phyloP scores from a whole-genome alignment of 2,329 filamentous ascomycete genomes.

The Pseudocercospora fuligena region DNA sequence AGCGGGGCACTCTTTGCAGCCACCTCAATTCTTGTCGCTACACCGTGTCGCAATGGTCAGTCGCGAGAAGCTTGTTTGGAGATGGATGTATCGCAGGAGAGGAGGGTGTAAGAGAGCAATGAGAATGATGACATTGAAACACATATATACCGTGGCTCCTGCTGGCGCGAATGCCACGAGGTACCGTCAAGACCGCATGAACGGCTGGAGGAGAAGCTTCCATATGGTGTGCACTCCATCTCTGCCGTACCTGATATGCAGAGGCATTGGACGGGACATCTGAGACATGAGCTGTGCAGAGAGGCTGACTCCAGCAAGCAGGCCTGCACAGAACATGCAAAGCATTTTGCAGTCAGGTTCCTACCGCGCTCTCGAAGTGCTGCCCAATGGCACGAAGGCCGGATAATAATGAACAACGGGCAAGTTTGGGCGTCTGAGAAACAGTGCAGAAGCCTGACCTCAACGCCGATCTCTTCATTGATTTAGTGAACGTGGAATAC shows the following conservation, averaged over 20 bases:
- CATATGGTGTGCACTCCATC: neutral
- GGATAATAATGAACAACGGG: no score
- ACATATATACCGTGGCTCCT: neutral
- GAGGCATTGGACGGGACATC: neutral
- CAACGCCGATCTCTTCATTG: no score
- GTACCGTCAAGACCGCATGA: neutral
- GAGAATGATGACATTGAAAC: neutral
- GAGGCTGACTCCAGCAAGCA: neutral
- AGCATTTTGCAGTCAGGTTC: no score
- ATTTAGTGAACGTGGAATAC: no score
- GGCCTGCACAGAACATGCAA: no score
- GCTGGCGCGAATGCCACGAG: neutral
- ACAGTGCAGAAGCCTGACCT: no score
- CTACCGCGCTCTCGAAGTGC: no score
- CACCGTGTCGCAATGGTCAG: neutral
- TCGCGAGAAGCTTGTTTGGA: neutral
- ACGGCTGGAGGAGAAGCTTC: neutral
- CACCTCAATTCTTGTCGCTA: constrained; percentile 5
- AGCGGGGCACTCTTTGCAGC: neutral
- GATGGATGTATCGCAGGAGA: neutral
- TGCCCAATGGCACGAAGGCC: no score
- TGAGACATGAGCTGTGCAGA: neutral
- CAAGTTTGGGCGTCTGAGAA: no score
- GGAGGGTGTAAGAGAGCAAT: neutral
- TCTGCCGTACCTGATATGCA: neutral